Evolutionary conservation across 1,139 yeast genomes (phyloP).

Genomic region (Geotrichum macrosporum): DNA sequence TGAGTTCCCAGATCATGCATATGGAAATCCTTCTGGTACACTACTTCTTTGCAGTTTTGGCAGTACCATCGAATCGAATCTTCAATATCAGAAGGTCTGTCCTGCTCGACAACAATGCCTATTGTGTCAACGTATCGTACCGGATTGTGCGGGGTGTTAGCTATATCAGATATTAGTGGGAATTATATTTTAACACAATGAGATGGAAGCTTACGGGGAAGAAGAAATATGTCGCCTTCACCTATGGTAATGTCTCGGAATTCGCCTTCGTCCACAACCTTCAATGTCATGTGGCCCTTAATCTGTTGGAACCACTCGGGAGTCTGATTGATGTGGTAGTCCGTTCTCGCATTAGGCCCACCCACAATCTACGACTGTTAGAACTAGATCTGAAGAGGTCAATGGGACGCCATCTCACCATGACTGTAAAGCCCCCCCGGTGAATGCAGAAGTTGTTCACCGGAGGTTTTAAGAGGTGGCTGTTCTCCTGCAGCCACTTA

Average conservation of each 20-base stretch:
- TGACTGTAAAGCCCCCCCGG: conserved; percentile 86
- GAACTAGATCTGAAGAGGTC: no score
- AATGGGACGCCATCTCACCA: conserved; percentile 45
- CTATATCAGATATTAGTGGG: no score
- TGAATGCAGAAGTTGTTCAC: conserved; percentile 88
- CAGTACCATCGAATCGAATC: conserved; percentile 89
- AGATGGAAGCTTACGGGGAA: conserved; percentile 56
- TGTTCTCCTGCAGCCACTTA: conserved; percentile 76
- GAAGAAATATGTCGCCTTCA: conserved; percentile 83
- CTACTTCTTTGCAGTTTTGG: conserved; percentile 55
- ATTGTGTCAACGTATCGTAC: conserved; percentile 80
- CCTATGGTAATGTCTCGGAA: conserved; percentile 70
- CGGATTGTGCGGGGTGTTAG: conserved; percentile 85
- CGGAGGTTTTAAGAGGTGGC: conserved; percentile 76
- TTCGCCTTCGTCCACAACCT: conserved; percentile 77
- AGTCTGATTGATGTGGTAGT: conserved; percentile 88
- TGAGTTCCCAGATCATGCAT: conserved; percentile 85
- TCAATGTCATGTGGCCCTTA: conserved; percentile 79
- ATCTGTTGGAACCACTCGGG: conserved; percentile 91
- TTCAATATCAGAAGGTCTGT: conserved; percentile 64
- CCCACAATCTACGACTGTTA: conserved; percentile 54
- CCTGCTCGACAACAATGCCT: conserved; percentile 93
- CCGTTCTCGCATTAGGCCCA: conserved; percentile 91
- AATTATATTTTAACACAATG: no score
- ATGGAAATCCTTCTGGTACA: conserved; percentile 67